A percentile compares a stretch with the other conserved stretches of the same genome.
Conservation (phyloP, 2,329 filamentous ascomycete species). For the Scytalidium lignicola region DNA sequence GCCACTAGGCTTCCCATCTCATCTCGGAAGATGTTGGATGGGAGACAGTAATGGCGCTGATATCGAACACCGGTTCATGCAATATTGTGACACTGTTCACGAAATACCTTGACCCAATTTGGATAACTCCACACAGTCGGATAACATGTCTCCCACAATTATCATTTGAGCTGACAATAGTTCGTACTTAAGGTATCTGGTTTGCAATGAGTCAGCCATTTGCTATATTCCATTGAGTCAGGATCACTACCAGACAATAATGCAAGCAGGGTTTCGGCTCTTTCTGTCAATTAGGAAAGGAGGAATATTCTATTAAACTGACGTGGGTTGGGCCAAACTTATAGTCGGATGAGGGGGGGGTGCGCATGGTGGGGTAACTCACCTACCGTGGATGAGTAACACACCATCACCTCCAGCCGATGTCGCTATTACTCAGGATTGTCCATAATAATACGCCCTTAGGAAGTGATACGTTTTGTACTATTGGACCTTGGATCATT, state of each 20-base stretch:
- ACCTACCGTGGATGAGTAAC: background rate
- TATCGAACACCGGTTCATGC: constrained; percentile 64
- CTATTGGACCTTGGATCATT: too few species aligned
- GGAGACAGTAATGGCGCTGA: constrained; percentile 23
- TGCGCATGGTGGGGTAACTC: too few species aligned
- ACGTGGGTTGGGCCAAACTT: background rate
- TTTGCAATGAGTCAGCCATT: constrained; percentile 3
- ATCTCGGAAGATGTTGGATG: constrained; percentile 23
- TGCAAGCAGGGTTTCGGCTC: too few species aligned
- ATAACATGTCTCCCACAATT: constrained; percentile 22
- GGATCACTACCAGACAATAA: background rate
- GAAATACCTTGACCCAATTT: constrained; percentile 29
- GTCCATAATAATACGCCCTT: too few species aligned
- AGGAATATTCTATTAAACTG: too few species aligned
- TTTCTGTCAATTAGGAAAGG: too few species aligned
- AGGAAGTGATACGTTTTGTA: too few species aligned
- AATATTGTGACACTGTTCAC: constrained; percentile 37
- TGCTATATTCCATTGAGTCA: constrained; percentile 1
- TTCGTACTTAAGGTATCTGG: constrained; percentile 8
- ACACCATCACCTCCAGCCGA: background rate
- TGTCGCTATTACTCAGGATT: background rate
- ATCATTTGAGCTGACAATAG: constrained; percentile 15
- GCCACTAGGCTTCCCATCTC: constrained; percentile 21
- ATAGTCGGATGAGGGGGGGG: background rate
- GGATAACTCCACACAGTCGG: constrained; percentile 27